Conservation (phyloP, 345 rosid species). For the Anacardium occidentale region DNA sequence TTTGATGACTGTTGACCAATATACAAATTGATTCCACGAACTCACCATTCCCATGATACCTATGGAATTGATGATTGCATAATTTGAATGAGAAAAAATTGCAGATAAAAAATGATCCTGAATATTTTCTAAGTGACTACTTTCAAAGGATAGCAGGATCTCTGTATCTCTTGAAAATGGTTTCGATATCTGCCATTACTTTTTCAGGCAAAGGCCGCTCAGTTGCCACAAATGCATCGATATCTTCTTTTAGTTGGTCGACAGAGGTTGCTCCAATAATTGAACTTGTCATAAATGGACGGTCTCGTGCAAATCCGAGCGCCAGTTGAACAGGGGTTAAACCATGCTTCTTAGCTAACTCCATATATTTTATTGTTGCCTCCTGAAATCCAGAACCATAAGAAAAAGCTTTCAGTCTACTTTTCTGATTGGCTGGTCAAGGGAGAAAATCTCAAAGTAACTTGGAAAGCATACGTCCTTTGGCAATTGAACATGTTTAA, state of each 20-base stretch:
- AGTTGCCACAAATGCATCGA: slow-evolving; percentile 62
- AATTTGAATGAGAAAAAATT: background rate
- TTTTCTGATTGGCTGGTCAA: no score
- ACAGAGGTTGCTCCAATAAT: slow-evolving; percentile 80
- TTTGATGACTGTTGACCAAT: no score
- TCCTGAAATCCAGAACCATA: slow-evolving; percentile 44
- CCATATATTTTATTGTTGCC: slow-evolving; percentile 63
- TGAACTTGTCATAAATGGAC: slow-evolving; percentile 75
- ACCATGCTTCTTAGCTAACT: slow-evolving; percentile 69
- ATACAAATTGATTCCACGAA: no score
- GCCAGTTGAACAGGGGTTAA: slow-evolving; percentile 74
- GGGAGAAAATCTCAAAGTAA: no score
- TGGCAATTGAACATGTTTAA: background rate
- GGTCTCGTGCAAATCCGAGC: slow-evolving; percentile 72
- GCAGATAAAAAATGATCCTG: background rate
- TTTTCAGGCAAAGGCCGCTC: slow-evolving; percentile 61
- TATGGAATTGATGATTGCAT: background rate
- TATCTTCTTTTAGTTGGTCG: slow-evolving; percentile 76
- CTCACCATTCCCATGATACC: background rate
- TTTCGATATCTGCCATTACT: slow-evolving; percentile 63
- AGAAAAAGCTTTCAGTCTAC: no score
- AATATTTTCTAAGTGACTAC: background rate
- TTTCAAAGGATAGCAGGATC: slow-evolving; percentile 49
- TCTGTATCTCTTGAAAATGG: slow-evolving; percentile 60
- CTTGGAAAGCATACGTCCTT: background rate